A percentile compares a stretch with the other conserved stretches of the same genome.
These are phyloP conservation scores for Exobasidium rhododendri DNA, from an alignment of 1,284 basidiomycete species.

Conservation along the genomic window DNA sequence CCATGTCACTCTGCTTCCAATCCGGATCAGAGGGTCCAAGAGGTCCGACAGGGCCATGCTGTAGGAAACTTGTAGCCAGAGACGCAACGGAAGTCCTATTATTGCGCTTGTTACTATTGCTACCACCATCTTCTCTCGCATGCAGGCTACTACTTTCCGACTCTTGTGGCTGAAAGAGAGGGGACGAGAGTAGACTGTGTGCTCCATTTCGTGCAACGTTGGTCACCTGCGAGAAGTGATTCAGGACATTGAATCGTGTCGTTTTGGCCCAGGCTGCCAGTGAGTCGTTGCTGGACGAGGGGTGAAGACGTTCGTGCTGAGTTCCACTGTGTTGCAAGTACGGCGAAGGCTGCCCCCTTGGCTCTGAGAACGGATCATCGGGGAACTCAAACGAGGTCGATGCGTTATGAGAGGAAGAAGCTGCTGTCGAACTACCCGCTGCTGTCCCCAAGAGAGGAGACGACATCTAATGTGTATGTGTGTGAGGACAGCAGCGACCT, in stretches of 20 bases:
- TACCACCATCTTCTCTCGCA: background rate
- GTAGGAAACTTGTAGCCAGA: slow-evolving; percentile 30
- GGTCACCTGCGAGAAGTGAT: slow-evolving; percentile 47
- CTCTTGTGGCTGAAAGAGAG: slow-evolving; percentile 34
- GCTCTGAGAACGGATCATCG: slow-evolving; percentile 9
- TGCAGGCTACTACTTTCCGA: slow-evolving; percentile 1
- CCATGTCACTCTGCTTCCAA: slow-evolving; percentile 24
- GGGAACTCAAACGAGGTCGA: slow-evolving; percentile 3
- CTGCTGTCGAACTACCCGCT: background rate
- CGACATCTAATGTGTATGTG: too few species aligned
- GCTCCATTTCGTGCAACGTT: slow-evolving; percentile 41
- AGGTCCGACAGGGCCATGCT: slow-evolving; percentile 44
- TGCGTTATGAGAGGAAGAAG: background rate
- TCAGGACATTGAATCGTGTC: slow-evolving; percentile 46
- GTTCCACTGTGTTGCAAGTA: background rate
- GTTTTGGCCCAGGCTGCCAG: slow-evolving; percentile 41
- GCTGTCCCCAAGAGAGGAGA: too few species aligned
- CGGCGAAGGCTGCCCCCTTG: background rate
- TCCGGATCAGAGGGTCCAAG: slow-evolving; percentile 37
- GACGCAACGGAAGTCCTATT: slow-evolving; percentile 3
- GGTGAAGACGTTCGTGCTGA: background rate
- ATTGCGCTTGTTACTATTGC: background rate
- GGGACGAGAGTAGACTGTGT: slow-evolving; percentile 40
- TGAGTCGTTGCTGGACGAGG: slow-evolving; percentile 25
- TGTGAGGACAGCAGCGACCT: too few species aligned